Evolutionary conservation across 2,329 filamentous ascomycete species (phyloP).

Genomic region (Aureobasidium sp.): DNA sequence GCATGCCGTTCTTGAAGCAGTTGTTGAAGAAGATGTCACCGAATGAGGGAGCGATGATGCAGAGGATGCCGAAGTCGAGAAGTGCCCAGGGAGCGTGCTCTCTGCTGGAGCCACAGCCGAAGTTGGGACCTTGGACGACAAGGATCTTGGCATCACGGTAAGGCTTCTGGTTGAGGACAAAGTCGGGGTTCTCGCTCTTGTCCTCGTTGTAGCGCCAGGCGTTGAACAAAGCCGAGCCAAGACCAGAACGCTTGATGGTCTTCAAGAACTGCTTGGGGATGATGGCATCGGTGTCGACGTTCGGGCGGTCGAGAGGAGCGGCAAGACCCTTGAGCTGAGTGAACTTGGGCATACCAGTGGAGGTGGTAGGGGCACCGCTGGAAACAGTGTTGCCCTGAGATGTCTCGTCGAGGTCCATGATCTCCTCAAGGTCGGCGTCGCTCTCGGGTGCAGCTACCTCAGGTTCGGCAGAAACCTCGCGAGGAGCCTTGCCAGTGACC

Average conservation of each 20-base stretch:
- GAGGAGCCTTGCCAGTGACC: conserved; percentile 40
- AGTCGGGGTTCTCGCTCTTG: conserved; percentile 67
- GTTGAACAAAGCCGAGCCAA: conserved; percentile 81
- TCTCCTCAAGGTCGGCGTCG: conserved; percentile 56
- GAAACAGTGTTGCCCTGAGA: conserved; percentile 57
- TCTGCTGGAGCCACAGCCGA: conserved; percentile 85
- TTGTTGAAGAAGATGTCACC: conserved; percentile 99
- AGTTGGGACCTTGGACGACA: conserved; percentile 85
- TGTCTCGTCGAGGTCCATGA: conserved; percentile 58
- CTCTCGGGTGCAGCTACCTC: conserved; percentile 50
- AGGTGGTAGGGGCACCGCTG: conserved; percentile 38
- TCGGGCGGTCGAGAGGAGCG: conserved; percentile 76
- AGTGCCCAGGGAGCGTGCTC: conserved; percentile 97
- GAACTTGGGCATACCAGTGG: conserved; percentile 74
- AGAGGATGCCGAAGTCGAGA: conserved; percentile 92
- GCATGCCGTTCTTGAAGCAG: conserved; percentile 99
- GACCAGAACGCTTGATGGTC: conserved; percentile 95
- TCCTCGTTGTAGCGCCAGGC: conserved; percentile 65
- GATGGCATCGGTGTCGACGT: conserved; percentile 98
- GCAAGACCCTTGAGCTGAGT: conserved; percentile 75
- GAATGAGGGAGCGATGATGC: conserved; percentile 79
- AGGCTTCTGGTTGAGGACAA: conserved; percentile 83
- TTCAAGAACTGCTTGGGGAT: conserved; percentile 99
- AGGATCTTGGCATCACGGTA: conserved; percentile 82
- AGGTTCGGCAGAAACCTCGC: conserved; percentile 50